Conservation (phyloP, 2,329 filamentous ascomycete species). For the Microcyclosporella mali region DNA sequence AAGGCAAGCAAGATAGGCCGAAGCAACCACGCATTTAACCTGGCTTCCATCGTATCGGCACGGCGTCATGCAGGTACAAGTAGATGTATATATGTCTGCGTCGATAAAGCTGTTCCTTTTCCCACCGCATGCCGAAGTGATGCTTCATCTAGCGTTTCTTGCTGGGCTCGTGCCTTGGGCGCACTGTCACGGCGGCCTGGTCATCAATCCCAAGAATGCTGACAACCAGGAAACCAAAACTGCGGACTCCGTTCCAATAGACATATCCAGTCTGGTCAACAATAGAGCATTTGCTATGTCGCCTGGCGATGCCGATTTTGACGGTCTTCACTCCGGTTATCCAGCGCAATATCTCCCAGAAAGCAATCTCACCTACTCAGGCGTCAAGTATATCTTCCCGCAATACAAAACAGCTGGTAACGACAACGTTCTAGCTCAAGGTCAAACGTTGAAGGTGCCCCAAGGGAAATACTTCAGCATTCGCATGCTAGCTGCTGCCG, state of each 20-base stretch:
- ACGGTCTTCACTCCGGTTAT: conserved; percentile 33
- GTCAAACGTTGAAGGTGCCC: conserved; percentile 32
- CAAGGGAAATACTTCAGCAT: conserved; percentile 34
- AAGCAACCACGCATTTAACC: too few relatives aligned
- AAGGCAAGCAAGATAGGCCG: not conserved
- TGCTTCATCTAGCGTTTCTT: conserved; percentile 3
- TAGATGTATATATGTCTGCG: conserved; percentile 5
- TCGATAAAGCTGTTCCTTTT: not conserved
- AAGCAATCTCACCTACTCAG: conserved; percentile 33
- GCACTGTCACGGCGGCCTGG: conserved; percentile 22
- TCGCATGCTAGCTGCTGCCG: conserved; percentile 37
- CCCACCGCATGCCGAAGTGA: not conserved
- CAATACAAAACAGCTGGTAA: conserved; percentile 33
- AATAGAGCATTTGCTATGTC: conserved; percentile 34
- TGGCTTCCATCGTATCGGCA: too few relatives aligned
- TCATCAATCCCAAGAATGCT: conserved; percentile 28
- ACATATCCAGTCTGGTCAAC: conserved; percentile 27
- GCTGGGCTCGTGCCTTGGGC: conserved; percentile 12
- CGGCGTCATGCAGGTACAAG: conserved; percentile 14
- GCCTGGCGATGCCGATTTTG: conserved; percentile 33
- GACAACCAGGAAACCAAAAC: conserved; percentile 13
- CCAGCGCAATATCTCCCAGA: conserved; percentile 34
- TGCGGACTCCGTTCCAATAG: conserved; percentile 19
- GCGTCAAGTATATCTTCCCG: conserved; percentile 34
- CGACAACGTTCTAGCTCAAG: conserved; percentile 36